Conservation (phyloP, 768 basidiomycete species). For the Phaffia tasmanica region DNA sequence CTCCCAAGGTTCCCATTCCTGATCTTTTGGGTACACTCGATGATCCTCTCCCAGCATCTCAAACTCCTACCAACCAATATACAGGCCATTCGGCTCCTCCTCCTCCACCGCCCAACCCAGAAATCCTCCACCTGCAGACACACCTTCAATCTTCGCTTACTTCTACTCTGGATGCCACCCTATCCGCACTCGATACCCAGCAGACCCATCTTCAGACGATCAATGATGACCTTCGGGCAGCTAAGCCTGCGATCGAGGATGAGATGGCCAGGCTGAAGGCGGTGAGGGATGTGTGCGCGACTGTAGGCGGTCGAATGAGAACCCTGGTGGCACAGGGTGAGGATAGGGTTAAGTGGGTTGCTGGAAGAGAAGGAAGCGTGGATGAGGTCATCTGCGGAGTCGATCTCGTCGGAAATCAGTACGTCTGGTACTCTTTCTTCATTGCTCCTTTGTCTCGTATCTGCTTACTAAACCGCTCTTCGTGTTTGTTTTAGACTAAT, state of each 20-base stretch:
- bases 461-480: not conserved
- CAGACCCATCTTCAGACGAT: slow-evolving; percentile 53
- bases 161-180: slow-evolving; percentile 59
- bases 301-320: slow-evolving; percentile 58
- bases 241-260: slow-evolving; percentile 86
- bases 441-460: not conserved
- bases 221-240: slow-evolving; percentile 71
- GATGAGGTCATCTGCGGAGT: slow-evolving; percentile 95
- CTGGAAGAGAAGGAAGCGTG: slow-evolving; percentile 74
- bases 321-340: slow-evolving; percentile 58
- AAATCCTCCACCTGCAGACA: slow-evolving; percentile 56
- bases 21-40: slow-evolving; percentile 20
- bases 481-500: slow-evolving; percentile 53
- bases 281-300: slow-evolving; percentile 77
- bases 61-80: not conserved
- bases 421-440: slow-evolving; percentile 35
- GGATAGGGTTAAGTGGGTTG: slow-evolving; percentile 53
- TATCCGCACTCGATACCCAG: slow-evolving; percentile 46
- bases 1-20: not conserved
- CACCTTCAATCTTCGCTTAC: slow-evolving; percentile 64
- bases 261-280: slow-evolving; percentile 92
- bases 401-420: slow-evolving; percentile 96
- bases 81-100: slow-evolving; percentile 43
- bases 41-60: not conserved
- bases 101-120: slow-evolving; percentile 78